Percentiles rank a stretch among this genome's conserved stretches.
phyloP scores from a whole-genome alignment of 1,139 yeast species.

The Candida glucosophila region DNA sequence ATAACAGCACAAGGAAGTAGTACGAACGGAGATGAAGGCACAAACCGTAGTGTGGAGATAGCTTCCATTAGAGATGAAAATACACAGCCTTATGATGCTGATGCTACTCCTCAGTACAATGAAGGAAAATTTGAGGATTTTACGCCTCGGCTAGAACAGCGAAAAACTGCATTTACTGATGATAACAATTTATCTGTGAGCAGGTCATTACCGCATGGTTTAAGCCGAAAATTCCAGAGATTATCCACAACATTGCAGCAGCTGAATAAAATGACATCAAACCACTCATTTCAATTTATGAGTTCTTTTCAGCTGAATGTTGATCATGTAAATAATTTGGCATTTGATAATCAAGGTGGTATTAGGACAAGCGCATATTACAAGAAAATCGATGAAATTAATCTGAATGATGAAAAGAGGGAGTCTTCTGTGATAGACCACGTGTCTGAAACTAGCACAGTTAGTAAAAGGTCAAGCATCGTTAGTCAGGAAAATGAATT shows the following conservation, averaged over 20 bases:
- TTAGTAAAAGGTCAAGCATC: conserved; percentile 21
- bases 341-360: conserved; percentile 2
- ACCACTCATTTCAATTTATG: conserved; percentile 35
- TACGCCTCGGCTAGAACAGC: conserved; percentile 4
- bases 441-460: conserved; percentile 17
- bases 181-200: conserved; percentile 23
- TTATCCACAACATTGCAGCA: conserved; percentile 32
- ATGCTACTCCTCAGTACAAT: conserved; percentile 4
- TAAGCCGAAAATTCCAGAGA: conserved; percentile 31
- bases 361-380: conserved; percentile 23
- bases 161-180: conserved; percentile 4
- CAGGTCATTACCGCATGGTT: conserved; percentile 23
- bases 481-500: conserved; percentile 9
- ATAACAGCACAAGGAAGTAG: conserved; percentile 3
- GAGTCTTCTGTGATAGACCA: no score
- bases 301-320: conserved; percentile 34
- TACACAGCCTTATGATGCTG: conserved; percentile 3
- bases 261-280: conserved; percentile 20
- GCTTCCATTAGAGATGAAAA: conserved; percentile 6
- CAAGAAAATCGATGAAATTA: conserved; percentile 16
- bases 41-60: conserved; percentile 11
- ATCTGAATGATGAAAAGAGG: conserved; percentile 6
- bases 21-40: conserved; percentile 7
- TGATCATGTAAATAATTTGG: conserved; percentile 15
- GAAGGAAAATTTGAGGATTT: conserved; percentile 3